Evolutionary conservation across 2,329 filamentous ascomycete species (phyloP).

Genomic region (Aspergillus hiratsukae): DNA sequence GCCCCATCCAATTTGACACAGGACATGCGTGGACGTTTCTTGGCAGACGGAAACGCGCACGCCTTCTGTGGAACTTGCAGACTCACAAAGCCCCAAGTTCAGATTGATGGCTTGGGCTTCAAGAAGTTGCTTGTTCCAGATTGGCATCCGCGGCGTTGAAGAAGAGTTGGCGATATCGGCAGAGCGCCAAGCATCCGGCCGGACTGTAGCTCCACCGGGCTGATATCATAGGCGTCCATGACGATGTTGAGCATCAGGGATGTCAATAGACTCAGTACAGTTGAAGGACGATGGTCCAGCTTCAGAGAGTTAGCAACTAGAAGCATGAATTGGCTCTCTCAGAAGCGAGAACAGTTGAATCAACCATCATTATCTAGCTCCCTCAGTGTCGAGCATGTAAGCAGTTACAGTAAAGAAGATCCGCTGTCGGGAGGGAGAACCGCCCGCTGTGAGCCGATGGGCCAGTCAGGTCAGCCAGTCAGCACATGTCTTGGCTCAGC

Average conservation of each 20-base stretch:
- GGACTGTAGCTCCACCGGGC: not conserved
- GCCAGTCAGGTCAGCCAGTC: constrained; percentile 1
- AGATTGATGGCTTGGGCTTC: not conserved
- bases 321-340: not conserved
- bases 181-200: not conserved
- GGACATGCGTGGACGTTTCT: not conserved
- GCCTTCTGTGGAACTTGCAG: not conserved
- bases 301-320: not conserved
- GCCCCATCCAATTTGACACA: not conserved
- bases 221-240: not conserved
- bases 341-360: not conserved
- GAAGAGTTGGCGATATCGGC: not conserved
- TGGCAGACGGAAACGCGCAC: not conserved
- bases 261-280: not conserved
- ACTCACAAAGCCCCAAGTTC: not conserved
- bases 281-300: not conserved
- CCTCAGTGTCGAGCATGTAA: too few relatives aligned
- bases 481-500: constrained; percentile 5
- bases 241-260: not conserved
- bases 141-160: not conserved
- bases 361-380: not conserved
- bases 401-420: not conserved
- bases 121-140: not conserved
- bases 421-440: not conserved
- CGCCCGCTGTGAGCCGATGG: not conserved